These are phyloP conservation scores for Croton setiger DNA, from an alignment of 441 rosid genomes.

Conservation along the genomic window DNA sequence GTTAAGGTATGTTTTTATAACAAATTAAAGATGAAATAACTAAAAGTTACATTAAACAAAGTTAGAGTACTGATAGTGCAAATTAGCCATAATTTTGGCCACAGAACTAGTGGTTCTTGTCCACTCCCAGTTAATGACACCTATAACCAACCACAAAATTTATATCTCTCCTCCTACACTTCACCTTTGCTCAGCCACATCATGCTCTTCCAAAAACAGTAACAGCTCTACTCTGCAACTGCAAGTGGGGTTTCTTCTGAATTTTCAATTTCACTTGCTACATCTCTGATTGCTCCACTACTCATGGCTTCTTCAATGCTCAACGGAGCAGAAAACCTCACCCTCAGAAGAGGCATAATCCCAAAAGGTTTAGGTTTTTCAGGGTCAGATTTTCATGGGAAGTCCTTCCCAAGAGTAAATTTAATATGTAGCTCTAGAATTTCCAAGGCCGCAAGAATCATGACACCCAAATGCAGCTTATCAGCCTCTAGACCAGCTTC, in stretches of 20 bases:
- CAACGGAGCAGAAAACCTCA: conserved; percentile 55
- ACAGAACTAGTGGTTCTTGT: background rate
- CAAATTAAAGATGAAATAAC: too few species aligned
- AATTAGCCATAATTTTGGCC: too few species aligned
- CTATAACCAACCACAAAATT: background rate
- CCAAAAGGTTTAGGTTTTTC: conserved; percentile 39
- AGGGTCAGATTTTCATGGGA: conserved; percentile 45
- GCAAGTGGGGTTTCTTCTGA: conserved; percentile 9
- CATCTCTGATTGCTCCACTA: conserved; percentile 12
- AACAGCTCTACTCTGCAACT: background rate
- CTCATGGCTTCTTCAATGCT: conserved; percentile 71
- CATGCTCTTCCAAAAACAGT: background rate
- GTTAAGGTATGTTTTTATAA: too few species aligned
- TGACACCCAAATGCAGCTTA: conserved; percentile 51
- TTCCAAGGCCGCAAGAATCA: conserved; percentile 28
- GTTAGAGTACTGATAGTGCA: too few species aligned
- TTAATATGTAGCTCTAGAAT: conserved; percentile 31
- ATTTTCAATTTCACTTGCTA: conserved; percentile 1
- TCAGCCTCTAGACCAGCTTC: conserved; percentile 84
- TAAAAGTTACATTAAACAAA: too few species aligned
- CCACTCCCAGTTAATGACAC: background rate
- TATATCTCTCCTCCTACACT: background rate
- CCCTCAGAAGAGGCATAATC: conserved; percentile 27
- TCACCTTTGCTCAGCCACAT: background rate
- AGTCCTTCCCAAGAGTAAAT: conserved; percentile 30